Evolutionary conservation across 2,329 filamentous ascomycete genomes (phyloP).

Genomic region (Claviceps monticola): DNA sequence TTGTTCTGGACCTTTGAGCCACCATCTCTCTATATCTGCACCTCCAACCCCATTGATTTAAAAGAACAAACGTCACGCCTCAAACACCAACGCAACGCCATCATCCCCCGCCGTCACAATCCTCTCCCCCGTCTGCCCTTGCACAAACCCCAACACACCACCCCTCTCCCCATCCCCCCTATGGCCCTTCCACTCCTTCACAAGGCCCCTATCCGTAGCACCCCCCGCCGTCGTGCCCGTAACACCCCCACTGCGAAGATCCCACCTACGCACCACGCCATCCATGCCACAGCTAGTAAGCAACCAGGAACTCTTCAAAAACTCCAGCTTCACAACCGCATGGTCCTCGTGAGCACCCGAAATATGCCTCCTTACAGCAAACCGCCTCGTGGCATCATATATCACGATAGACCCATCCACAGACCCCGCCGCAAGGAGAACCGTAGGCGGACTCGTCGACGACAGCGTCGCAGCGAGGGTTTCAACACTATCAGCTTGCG

Average conservation of each 20-base stretch:
- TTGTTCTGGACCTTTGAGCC: too few relatives aligned
- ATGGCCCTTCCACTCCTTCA: slow-evolving; percentile 86
- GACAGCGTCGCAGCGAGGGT: slow-evolving; percentile 47
- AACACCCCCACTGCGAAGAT: slow-evolving; percentile 40
- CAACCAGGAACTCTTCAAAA: slow-evolving; percentile 54
- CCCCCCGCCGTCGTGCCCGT: slow-evolving; percentile 16
- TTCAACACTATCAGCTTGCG: slow-evolving; percentile 65
- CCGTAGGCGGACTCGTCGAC: slow-evolving; percentile 30
- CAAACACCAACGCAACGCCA: slow-evolving; percentile 53
- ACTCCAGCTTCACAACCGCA: slow-evolving; percentile 86
- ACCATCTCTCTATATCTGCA: too few relatives aligned
- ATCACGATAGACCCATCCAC: slow-evolving; percentile 70
- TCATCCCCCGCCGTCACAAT: slow-evolving; percentile 90
- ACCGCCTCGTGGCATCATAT: slow-evolving; percentile 75
- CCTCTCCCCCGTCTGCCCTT: slow-evolving; percentile 57
- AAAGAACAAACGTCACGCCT: slow-evolving; percentile 25
- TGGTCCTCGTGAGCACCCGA: slow-evolving; percentile 74
- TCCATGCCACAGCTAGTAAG: slow-evolving; percentile 87
- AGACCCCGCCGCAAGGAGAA: slow-evolving; percentile 49
- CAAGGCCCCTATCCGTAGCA: slow-evolving; percentile 46
- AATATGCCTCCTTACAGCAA: slow-evolving; percentile 74
- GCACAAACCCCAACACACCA: slow-evolving; percentile 82
- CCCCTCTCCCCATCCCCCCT: slow-evolving; percentile 72
- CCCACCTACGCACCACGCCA: slow-evolving; percentile 81
- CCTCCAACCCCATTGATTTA: too few relatives aligned